A percentile compares a stretch with the other conserved stretches of the same genome.
phyloP scores from a whole-genome alignment of 2,329 filamentous ascomycete species.

The Phialophora tarda region DNA sequence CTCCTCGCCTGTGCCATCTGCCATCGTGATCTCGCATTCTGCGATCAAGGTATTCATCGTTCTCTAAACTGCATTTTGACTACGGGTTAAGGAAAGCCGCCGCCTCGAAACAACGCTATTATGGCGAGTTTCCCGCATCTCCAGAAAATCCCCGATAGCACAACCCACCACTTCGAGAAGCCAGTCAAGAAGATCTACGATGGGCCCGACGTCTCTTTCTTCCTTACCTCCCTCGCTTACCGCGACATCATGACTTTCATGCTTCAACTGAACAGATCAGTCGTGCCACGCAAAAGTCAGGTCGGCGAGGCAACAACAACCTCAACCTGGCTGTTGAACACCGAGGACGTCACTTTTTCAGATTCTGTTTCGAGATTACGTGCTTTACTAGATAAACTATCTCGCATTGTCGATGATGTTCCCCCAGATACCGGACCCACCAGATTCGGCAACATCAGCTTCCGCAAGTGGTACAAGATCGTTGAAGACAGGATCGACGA shows the following conservation, averaged over 20 bases:
- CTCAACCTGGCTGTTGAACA: slow-evolving; percentile 59
- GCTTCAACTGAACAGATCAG: slow-evolving; percentile 84
- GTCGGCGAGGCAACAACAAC: slow-evolving; percentile 45
- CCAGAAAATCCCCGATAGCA: slow-evolving; percentile 18
- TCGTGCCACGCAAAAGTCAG: slow-evolving; percentile 70
- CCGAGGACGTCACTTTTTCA: slow-evolving; percentile 54
- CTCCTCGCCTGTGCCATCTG: no score
- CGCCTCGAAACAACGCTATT: not conserved
- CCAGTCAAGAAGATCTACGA: slow-evolving; percentile 86
- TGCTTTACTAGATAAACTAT: slow-evolving; percentile 68
- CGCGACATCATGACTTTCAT: slow-evolving; percentile 85
- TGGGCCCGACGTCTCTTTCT: slow-evolving; percentile 77
- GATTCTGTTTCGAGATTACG: slow-evolving; percentile 69
- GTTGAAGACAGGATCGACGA: slow-evolving; percentile 64
- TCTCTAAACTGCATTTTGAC: not conserved
- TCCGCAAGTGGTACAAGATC: slow-evolving; percentile 79
- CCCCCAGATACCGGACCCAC: slow-evolving; percentile 85
- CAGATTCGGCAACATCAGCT: slow-evolving; percentile 90
- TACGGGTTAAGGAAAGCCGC: not conserved
- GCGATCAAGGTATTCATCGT: not conserved
- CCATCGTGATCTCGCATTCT: not conserved
- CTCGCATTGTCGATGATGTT: slow-evolving; percentile 72
- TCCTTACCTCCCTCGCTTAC: slow-evolving; percentile 82
- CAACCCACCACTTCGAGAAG: slow-evolving; percentile 63
- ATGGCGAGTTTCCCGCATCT: slow-evolving; percentile 26